Evolutionary conservation across 352 stramenopile species (phyloP).

Genomic region (Phytophthora fragariaefolia): DNA sequence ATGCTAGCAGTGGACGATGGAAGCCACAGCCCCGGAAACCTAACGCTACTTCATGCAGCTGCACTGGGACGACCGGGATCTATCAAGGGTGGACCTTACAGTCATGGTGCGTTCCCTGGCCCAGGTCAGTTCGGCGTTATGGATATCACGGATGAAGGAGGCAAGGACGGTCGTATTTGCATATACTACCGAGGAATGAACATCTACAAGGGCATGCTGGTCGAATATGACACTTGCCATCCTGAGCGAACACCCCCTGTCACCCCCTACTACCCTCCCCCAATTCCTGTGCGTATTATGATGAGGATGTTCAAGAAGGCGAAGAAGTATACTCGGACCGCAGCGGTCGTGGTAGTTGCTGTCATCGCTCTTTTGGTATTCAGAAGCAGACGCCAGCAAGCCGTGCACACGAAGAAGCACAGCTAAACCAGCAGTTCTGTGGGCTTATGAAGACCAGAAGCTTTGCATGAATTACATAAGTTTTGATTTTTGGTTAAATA

Average conservation of each 20-base stretch:
- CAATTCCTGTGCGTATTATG: constrained; percentile 62
- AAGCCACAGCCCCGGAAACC: constrained; percentile 68
- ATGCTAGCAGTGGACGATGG: constrained; percentile 91
- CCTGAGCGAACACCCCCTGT: constrained; percentile 67
- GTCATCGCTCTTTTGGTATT: constrained; percentile 28
- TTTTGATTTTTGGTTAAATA: constrained; percentile 28
- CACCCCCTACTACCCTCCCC: constrained; percentile 64
- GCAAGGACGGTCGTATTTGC: constrained; percentile 63
- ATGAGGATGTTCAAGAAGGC: constrained; percentile 68
- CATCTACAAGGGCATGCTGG: constrained; percentile 55
- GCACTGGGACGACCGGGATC: constrained; percentile 81
- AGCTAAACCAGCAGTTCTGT: constrained; percentile 22
- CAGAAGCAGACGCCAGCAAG: constrained; percentile 25
- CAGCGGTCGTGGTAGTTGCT: constrained; percentile 20
- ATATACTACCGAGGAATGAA: constrained; percentile 76
- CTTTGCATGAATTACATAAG: constrained; percentile 19
- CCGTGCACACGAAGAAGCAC: constrained; percentile 37
- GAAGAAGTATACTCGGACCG: constrained; percentile 33
- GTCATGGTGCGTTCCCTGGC: constrained; percentile 81
- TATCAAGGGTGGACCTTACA: constrained; percentile 90
- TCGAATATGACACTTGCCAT: constrained; percentile 82
- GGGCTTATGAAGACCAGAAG: neutral
- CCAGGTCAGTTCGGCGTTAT: constrained; percentile 84
- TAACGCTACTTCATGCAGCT: constrained; percentile 83
- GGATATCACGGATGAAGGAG: constrained; percentile 79